Percentiles rank a stretch among this genome's conserved stretches.
phyloP scores from a whole-genome alignment of 1,284 basidiomycete genomes.

The Inonotus hispidus region DNA sequence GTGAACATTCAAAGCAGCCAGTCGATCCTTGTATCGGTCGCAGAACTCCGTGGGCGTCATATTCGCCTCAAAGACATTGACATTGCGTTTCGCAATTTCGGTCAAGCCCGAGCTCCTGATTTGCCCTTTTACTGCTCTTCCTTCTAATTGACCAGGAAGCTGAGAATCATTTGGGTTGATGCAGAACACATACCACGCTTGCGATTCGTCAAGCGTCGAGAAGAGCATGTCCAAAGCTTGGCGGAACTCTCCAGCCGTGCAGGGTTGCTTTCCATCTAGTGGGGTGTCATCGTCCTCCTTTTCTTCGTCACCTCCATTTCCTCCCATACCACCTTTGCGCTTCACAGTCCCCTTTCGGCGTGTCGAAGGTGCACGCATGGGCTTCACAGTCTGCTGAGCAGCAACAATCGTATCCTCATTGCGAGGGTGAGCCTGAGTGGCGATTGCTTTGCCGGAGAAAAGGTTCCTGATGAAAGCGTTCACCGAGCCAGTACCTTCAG shows the following conservation, averaged over 20 bases:
- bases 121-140: constrained; percentile 87
- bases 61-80: constrained; percentile 73
- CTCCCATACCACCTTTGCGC: constrained; percentile 55
- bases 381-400: constrained; percentile 89
- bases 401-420: constrained; percentile 93
- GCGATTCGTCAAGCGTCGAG: constrained; percentile 85
- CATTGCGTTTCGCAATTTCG: constrained; percentile 70
- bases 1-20: constrained; percentile 40
- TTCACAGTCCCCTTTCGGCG: constrained; percentile 70
- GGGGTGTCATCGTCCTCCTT: constrained; percentile 39
- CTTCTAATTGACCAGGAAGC: constrained; percentile 90
- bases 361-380: constrained; percentile 88
- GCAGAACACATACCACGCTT: constrained; percentile 91
- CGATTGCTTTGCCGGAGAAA: constrained; percentile 84
- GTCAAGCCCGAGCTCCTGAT: constrained; percentile 78
- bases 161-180: constrained; percentile 94
- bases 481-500: constrained; percentile 67
- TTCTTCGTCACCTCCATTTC: constrained; percentile 48
- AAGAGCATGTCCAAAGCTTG: constrained; percentile 81
- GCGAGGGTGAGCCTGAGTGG: constrained; percentile 84
- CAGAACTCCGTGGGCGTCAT: constrained; percentile 89
- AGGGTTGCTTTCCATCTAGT: constrained; percentile 43
- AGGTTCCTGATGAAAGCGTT: constrained; percentile 90
- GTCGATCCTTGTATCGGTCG: constrained; percentile 68
- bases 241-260: constrained; percentile 86